Conservation (phyloP, 1,284 basidiomycete species). For the Ceratobasidium sp. region DNA sequence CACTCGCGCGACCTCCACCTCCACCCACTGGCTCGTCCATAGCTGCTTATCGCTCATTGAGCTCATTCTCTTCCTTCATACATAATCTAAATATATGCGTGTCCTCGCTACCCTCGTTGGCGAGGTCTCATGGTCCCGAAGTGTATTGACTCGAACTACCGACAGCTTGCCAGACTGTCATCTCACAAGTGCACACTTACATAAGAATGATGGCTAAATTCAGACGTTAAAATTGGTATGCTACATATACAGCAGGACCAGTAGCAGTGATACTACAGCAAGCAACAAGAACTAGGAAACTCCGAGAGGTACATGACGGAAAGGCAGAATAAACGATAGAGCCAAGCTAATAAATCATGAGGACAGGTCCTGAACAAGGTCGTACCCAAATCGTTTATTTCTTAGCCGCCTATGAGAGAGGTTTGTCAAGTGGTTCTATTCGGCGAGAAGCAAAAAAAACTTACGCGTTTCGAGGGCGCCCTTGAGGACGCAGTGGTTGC, state of each 20-base stretch:
- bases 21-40: too few species aligned
- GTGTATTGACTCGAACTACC: too few species aligned
- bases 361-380: background rate
- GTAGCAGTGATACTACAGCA: slow-evolving; percentile 30
- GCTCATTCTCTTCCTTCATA: too few species aligned
- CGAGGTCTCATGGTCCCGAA: too few species aligned
- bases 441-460: background rate
- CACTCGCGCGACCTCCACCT: too few species aligned
- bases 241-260: slow-evolving; percentile 37
- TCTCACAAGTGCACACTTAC: background rate
- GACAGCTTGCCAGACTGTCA: too few species aligned
- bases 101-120: too few species aligned
- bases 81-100: too few species aligned
- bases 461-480: slow-evolving; percentile 22
- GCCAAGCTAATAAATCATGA: slow-evolving; percentile 33
- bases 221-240: slow-evolving; percentile 35
- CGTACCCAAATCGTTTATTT: slow-evolving; percentile 10
- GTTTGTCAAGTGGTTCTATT: background rate
- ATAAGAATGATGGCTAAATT: slow-evolving; percentile 4
- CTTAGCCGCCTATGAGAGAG: background rate
- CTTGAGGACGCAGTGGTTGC: slow-evolving; percentile 27
- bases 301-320: slow-evolving; percentile 6
- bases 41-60: too few species aligned
- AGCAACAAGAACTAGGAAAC: slow-evolving; percentile 21
- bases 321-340: background rate